Base-by-base conservation (phyloP, 1,284 basidiomycete species). In the Coriolopsis trogii region DNA sequence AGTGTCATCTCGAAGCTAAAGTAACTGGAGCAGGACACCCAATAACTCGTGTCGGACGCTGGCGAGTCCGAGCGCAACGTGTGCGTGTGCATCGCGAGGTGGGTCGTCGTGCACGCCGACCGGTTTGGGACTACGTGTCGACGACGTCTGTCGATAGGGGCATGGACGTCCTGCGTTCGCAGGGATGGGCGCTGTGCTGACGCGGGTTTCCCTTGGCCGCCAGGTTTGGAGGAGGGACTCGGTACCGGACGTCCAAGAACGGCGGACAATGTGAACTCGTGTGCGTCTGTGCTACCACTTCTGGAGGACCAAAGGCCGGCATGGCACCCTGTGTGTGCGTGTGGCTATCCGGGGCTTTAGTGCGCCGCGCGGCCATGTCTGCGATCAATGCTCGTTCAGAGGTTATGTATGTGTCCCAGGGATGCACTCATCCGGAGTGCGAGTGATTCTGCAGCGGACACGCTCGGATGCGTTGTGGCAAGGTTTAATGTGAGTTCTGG, bases 291-390 rank as follows among this genome's bases (percentile, higher is more conserved):
- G 5, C 21, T 20, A 18, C 44, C 39, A 12, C 7, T 49, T 51
- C 36, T 46, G 56, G 49, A 46, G 28, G 13, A 49, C 40, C 52
- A 58, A 51, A 58, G 52, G 36, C 34, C 49, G 43, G 49, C 49
- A n/a, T n/a, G n/a, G n/a, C n/a, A n/a, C n/a, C n/a, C n/a, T n/a
- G n/a, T n/a, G 29, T 16, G 39, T 46, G 38, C 37, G 36, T 43
- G 51, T 41, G 45, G 47, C 42, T 37, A 25, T 18, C 48, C 44
- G 48, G 46, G 56, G 46, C 29, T 21, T 29, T 53, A 51, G 37
- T 46, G 48, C 41, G 45, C 51, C 21, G 39, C 26, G 39, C 42
- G n/a, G n/a, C 18, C 41, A 37, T 31, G 31, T 25, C 31, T 41
- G 48, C 48, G 26, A 51, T 53, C 48, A 41, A 42, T 33, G 15